Base-by-base conservation (phyloP, 345 rosid species). In the Anastatica hierochuntica region DNA sequence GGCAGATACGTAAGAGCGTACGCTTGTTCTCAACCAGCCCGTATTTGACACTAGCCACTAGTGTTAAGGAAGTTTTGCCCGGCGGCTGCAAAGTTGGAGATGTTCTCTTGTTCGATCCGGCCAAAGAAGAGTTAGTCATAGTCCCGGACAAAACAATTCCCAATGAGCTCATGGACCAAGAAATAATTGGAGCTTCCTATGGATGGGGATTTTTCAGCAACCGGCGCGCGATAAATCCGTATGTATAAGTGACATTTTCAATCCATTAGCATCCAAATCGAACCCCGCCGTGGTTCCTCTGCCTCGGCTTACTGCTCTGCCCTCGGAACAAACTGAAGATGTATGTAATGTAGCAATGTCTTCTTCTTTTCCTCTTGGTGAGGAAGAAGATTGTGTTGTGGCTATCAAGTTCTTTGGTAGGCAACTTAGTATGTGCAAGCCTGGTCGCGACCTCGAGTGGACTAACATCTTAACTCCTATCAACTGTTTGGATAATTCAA, bases 321-420 rank as follows among this genome's bases (percentile, higher is more conserved):
- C 10, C 17, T 14, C 12, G 33, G 13, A 17, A 11, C 21, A 57
- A 40, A 16, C 37, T 0, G 0, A 54, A 12, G 1, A 4, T 1
- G 12, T 54, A 10, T 33, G 43, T n/a, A 44, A 57, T 13, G 62
- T 57, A 8, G 62, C 52, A 44, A 57, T 57, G 62, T 30, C 60
- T 0, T 13, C 61, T 0, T 43, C 43, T 34, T 20, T 7, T 7
- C 27, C 56, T 5, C 61, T 42, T 43, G 12, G 13, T 8, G 54
- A 11, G 1, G 12, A 23, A 1, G 18, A 36, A 45, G 44, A 45
- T 8, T 29, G 33, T 14, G 43, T 36, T 4, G 43, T 51, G n/a
- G 43, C 10, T 36, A 51, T 36, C 19, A 51, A 51, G 13, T 36
- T 51, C 20, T 21, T 21, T 20, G 56, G 56, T 13, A 20, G 2